Conservation (phyloP, 805 yeast genomes). For the Cyberlindnera meyerae region DNA sequence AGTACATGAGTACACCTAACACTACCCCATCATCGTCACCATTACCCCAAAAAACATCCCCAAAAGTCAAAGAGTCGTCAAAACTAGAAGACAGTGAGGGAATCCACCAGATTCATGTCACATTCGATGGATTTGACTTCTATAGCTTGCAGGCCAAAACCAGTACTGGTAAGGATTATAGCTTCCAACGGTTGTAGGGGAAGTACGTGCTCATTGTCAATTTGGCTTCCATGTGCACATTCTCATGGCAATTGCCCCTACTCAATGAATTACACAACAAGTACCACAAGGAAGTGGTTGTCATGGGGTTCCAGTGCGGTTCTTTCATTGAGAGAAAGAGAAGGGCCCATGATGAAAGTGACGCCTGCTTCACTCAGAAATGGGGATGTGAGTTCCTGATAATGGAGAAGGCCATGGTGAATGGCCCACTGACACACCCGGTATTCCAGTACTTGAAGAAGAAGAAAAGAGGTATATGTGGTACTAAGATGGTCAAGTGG, state of each 20-base stretch:
- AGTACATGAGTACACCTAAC: too few species aligned
- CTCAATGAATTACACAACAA: slow-evolving; percentile 63
- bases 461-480: slow-evolving; percentile 48
- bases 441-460: slow-evolving; percentile 68
- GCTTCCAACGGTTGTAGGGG: slow-evolving; percentile 60
- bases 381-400: slow-evolving; percentile 79
- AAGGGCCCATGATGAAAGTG: slow-evolving; percentile 54
- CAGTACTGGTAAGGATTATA: slow-evolving; percentile 50
- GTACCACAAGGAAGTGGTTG: slow-evolving; percentile 60
- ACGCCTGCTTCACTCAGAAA: slow-evolving; percentile 67
- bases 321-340: slow-evolving; percentile 76
- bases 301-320: slow-evolving; percentile 87
- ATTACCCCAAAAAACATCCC: too few species aligned
- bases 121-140: slow-evolving; percentile 31
- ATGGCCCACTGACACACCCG: slow-evolving; percentile 65
- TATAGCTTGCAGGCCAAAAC: slow-evolving; percentile 63
- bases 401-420: slow-evolving; percentile 71
- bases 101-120: too few species aligned
- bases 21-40: too few species aligned
- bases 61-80: too few species aligned
- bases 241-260: slow-evolving; percentile 72
- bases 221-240: slow-evolving; percentile 82
- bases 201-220: slow-evolving; percentile 81
- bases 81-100: too few species aligned
- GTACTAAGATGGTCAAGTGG: slow-evolving; percentile 65